These are phyloP conservation scores for Taphrina deformans DNA, from an alignment of 1,139 yeast genomes.

Conservation along the genomic window DNA sequence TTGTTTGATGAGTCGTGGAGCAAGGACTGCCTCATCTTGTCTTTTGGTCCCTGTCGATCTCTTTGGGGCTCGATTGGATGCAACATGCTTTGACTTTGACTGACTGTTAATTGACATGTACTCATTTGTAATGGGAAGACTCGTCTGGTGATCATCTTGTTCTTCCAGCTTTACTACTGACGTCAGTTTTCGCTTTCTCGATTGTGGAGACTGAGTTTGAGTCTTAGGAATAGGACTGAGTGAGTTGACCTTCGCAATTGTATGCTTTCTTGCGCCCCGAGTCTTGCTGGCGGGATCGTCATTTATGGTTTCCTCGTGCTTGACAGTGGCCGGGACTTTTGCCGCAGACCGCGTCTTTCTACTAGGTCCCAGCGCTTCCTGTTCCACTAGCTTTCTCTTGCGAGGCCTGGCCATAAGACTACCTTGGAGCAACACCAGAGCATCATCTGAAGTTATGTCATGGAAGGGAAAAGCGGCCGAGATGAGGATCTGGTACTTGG, in stretches of 20 bases:
- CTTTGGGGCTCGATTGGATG: not conserved
- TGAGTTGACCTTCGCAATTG: too few relatives aligned
- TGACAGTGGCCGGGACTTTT: not conserved
- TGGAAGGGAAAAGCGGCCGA: not conserved
- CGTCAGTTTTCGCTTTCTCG: too few relatives aligned
- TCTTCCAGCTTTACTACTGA: not conserved
- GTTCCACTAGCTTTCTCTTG: not conserved
- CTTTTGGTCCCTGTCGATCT: not conserved
- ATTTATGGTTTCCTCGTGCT: not conserved
- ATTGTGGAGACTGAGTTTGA: too few relatives aligned
- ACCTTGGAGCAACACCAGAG: too few relatives aligned
- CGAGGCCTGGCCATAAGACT: constrained; percentile 3
- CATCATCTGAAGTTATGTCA: too few relatives aligned
- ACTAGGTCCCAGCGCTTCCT: not conserved
- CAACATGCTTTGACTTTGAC: too few relatives aligned
- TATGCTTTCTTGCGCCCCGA: too few relatives aligned
- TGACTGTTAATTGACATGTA: too few relatives aligned
- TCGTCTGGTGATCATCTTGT: too few relatives aligned
- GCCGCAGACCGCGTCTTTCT: not conserved
- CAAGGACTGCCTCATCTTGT: not conserved
- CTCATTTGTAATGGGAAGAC: too few relatives aligned
- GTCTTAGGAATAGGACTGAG: too few relatives aligned
- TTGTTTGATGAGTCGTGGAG: not conserved
- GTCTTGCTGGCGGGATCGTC: too few relatives aligned
- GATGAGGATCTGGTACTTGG: not conserved